Evolutionary conservation across 2,329 filamentous ascomycete species (phyloP).

Genomic region (Rosellinia necatrix): DNA sequence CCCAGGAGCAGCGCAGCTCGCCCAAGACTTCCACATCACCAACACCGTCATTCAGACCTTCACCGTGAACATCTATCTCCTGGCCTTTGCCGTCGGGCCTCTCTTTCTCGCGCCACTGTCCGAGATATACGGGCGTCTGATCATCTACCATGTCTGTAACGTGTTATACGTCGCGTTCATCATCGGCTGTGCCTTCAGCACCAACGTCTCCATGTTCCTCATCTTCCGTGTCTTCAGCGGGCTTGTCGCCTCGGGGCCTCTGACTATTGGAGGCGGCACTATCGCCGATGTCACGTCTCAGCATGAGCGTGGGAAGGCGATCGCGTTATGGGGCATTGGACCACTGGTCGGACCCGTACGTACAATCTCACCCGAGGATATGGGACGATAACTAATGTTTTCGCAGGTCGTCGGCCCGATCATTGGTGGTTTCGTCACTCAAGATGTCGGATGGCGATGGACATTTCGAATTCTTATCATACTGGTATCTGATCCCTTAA

Average conservation of each 20-base stretch:
- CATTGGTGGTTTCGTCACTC: slow-evolving; percentile 42
- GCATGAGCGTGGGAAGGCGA: slow-evolving; percentile 39
- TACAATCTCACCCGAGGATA: background rate
- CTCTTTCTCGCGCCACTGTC: slow-evolving; percentile 49
- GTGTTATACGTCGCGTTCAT: slow-evolving; percentile 41
- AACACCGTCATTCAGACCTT: slow-evolving; percentile 15
- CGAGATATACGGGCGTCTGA: slow-evolving; percentile 46
- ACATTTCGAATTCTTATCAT: slow-evolving; percentile 45
- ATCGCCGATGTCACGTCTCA: slow-evolving; percentile 42
- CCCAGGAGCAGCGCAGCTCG: slow-evolving; percentile 17
- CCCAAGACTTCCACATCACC: slow-evolving; percentile 19
- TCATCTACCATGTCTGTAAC: slow-evolving; percentile 41
- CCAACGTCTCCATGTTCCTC: slow-evolving; percentile 41
- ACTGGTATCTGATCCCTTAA: slow-evolving; percentile 36
- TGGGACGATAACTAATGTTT: background rate
- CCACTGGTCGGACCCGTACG: slow-evolving; percentile 14
- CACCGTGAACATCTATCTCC: slow-evolving; percentile 29
- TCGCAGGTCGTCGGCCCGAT: slow-evolving; percentile 12
- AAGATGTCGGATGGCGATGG: slow-evolving; percentile 54
- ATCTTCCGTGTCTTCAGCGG: slow-evolving; percentile 43
- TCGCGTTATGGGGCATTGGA: slow-evolving; percentile 39
- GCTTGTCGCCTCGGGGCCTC: slow-evolving; percentile 34
- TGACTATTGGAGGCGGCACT: slow-evolving; percentile 45
- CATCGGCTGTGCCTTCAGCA: slow-evolving; percentile 40
- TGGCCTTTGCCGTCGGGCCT: slow-evolving; percentile 42